phyloP scores from a whole-genome alignment of 1,284 basidiomycete genomes.

The Apiotrichum porosum region DNA sequence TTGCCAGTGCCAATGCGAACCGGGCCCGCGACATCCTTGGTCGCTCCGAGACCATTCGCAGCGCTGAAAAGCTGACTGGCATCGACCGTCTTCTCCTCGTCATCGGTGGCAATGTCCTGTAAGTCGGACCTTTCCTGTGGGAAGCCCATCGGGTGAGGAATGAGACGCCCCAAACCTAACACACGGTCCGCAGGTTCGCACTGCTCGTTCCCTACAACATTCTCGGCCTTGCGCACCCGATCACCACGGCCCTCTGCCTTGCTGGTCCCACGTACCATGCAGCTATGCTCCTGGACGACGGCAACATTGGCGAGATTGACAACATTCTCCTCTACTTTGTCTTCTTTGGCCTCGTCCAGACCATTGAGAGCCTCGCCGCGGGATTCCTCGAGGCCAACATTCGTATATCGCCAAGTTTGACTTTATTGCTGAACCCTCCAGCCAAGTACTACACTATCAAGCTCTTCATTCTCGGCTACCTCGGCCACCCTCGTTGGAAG shows the following conservation, averaged over 20 bases:
- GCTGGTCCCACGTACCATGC: slow-evolving; percentile 27
- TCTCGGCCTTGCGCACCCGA: slow-evolving; percentile 34
- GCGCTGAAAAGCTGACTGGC: slow-evolving; percentile 29
- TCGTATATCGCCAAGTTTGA: not conserved
- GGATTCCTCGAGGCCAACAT: slow-evolving; percentile 3
- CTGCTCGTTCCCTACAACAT: slow-evolving; percentile 40
- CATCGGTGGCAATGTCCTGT: slow-evolving; percentile 26
- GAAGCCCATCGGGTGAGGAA: not conserved
- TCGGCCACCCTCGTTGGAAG: slow-evolving; percentile 37
- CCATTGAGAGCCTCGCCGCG: slow-evolving; percentile 29
- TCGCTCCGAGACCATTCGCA: slow-evolving; percentile 21
- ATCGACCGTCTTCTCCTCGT: slow-evolving; percentile 38
- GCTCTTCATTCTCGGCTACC: slow-evolving; percentile 36
- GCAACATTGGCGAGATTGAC: slow-evolving; percentile 23
- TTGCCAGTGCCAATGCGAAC: slow-evolving; percentile 16
- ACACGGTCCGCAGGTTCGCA: slow-evolving; percentile 41
- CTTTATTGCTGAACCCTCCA: slow-evolving; percentile 15
- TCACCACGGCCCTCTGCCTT: slow-evolving; percentile 32
- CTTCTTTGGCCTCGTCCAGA: slow-evolving; percentile 38
- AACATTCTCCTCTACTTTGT: slow-evolving; percentile 40
- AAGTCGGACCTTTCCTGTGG: too few relatives aligned
- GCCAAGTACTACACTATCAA: slow-evolving; percentile 44
- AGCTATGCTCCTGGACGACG: slow-evolving; percentile 29
- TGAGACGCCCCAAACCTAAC: not conserved
- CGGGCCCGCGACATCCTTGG: slow-evolving; percentile 32